These are phyloP conservation scores for Sclerotinia spermophila DNA, from an alignment of 2,329 filamentous ascomycete species.

Conservation along the genomic window DNA sequence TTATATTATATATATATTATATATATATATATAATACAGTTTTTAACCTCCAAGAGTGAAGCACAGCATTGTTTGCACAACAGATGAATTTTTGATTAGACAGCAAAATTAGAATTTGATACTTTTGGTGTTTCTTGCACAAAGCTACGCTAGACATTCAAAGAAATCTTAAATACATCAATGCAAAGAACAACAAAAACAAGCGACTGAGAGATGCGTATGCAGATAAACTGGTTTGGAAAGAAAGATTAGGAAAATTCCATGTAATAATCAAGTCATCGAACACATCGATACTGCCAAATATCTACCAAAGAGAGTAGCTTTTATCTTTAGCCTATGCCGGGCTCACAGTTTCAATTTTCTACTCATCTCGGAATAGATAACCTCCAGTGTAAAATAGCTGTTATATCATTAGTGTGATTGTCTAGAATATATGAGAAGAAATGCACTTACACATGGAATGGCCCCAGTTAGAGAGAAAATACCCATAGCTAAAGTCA, in stretches of 20 bases:
- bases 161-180: background rate
- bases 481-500: constrained; percentile 48
- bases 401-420: background rate
- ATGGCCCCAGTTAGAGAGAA: constrained; percentile 40
- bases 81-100: background rate
- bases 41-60: too few species aligned
- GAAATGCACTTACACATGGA: constrained; percentile 62
- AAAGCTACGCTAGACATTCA: background rate
- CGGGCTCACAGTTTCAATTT: background rate
- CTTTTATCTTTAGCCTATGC: background rate
- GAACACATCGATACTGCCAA: background rate
- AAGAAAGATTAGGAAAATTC: background rate
- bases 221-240: background rate
- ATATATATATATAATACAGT: too few species aligned
- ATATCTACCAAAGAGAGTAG: background rate
- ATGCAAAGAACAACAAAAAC: background rate
- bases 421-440: background rate
- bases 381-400: constrained; percentile 6
- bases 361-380: constrained; percentile 23
- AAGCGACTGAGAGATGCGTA: background rate
- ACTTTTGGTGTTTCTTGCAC: background rate
- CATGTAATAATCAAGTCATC: background rate
- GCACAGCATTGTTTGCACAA: background rate
- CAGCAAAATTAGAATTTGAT: background rate
- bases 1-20: too few species aligned